phyloP scores from a whole-genome alignment of 208 protist genomes.

The Blechomonas ayalai region DNA sequence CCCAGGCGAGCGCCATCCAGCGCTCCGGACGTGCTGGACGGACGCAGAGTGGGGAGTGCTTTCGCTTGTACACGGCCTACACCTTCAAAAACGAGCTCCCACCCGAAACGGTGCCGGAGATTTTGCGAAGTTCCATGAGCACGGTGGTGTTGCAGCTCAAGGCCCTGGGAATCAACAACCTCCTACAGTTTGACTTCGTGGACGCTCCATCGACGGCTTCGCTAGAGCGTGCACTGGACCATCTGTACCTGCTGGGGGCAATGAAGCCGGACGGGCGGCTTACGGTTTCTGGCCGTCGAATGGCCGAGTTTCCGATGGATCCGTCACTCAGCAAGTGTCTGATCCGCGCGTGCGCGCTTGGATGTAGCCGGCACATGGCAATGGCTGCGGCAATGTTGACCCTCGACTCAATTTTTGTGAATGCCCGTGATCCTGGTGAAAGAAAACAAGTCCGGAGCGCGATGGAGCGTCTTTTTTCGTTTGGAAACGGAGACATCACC shows the following conservation, averaged over 20 bases:
- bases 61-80: conserved; percentile 93
- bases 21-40: conserved; percentile 93
- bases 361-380: conserved; percentile 82
- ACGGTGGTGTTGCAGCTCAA: conserved; percentile 96
- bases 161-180: conserved; percentile 96
- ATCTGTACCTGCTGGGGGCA: conserved; percentile 98
- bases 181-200: conserved; percentile 97
- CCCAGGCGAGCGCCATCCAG: conserved; percentile 94
- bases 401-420: conserved; percentile 94
- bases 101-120: conserved; percentile 92
- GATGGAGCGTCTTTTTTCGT: conserved; percentile 63
- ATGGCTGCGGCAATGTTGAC: conserved; percentile 89
- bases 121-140: conserved; percentile 95
- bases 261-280: conserved; percentile 97
- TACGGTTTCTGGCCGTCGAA: conserved; percentile 94
- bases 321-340: conserved; percentile 96
- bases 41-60: conserved; percentile 94
- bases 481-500: conserved; percentile 77
- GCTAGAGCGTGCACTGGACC: conserved; percentile 93
- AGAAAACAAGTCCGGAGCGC: conserved; percentile 61
- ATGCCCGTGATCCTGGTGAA: conserved; percentile 86
- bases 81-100: conserved; percentile 95
- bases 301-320: conserved; percentile 99
- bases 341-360: conserved; percentile 51
- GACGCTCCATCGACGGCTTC: conserved; percentile 96